These are phyloP conservation scores for Amylocystis lapponica DNA, from an alignment of 768 basidiomycete genomes.

Conservation along the genomic window DNA sequence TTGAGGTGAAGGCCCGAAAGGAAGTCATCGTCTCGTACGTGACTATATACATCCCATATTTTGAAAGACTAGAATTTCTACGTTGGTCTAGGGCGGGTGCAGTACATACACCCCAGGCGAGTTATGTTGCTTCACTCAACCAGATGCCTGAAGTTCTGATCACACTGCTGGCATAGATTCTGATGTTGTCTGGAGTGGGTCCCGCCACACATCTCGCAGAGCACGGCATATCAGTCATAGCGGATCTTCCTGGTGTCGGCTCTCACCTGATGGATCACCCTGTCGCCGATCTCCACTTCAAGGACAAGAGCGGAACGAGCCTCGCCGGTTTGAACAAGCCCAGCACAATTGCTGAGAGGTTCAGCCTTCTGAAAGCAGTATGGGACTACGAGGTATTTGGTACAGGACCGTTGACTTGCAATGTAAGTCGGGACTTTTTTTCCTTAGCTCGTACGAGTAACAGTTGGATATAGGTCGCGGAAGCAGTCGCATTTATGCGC, in stretches of 20 bases:
- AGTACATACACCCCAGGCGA: conserved; percentile 54
- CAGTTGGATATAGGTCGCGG: conserved; percentile 25
- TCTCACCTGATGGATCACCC: conserved; percentile 68
- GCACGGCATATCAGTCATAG: conserved; percentile 47
- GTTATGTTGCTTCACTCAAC: conserved; percentile 10
- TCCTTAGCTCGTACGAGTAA: neutral
- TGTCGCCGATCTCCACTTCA: conserved; percentile 44
- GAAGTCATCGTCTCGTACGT: conserved; percentile 61
- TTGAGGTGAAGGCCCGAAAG: conserved; percentile 43
- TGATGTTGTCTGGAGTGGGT: conserved; percentile 75
- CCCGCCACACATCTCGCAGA: conserved; percentile 50
- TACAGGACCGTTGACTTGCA: conserved; percentile 47
- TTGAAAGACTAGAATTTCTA: neutral
- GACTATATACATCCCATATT: neutral
- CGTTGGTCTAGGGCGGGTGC: conserved; percentile 46
- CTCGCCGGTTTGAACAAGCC: conserved; percentile 31
- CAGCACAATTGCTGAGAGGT: conserved; percentile 2
- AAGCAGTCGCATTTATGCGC: conserved; percentile 50
- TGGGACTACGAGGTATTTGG: conserved; percentile 30
- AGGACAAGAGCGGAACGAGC: conserved; percentile 43
- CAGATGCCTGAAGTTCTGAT: too few species aligned
- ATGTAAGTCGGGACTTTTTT: conserved; percentile 33
- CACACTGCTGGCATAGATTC: conserved; percentile 35
- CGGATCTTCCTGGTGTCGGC: conserved; percentile 72
- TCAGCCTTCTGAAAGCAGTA: conserved; percentile 34